These are phyloP conservation scores for Alternaria tenuissima DNA, from an alignment of 2,329 filamentous ascomycete species.

Conservation along the genomic window DNA sequence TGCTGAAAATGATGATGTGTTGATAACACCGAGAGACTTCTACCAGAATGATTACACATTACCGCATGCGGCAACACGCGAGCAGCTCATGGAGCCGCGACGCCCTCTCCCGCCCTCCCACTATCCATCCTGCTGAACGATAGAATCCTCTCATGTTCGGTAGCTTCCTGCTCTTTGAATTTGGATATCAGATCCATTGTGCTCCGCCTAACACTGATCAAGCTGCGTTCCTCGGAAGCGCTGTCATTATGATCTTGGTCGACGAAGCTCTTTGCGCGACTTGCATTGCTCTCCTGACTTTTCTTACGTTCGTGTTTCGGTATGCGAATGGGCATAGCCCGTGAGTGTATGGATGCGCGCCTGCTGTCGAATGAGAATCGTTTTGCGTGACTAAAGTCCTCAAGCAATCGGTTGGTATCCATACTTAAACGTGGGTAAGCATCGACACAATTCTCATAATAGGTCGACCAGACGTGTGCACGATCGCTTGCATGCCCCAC, in stretches of 20 bases:
- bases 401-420: slow-evolving; percentile 20
- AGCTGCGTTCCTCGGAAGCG: slow-evolving; percentile 34
- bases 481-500: slow-evolving; percentile 23
- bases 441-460: slow-evolving; percentile 47
- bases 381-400: slow-evolving; percentile 25
- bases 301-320: slow-evolving; percentile 29
- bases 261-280: slow-evolving; percentile 27
- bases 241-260: slow-evolving; percentile 23
- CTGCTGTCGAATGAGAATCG: slow-evolving; percentile 33
- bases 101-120: slow-evolving; percentile 1
- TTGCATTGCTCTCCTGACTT: slow-evolving; percentile 31
- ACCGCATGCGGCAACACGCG: not conserved
- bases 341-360: slow-evolving; percentile 23
- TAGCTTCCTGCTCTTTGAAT: slow-evolving; percentile 47
- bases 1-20: not conserved
- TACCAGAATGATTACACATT: not conserved
- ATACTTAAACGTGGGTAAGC: slow-evolving; percentile 36
- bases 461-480: slow-evolving; percentile 46
- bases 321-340: slow-evolving; percentile 20
- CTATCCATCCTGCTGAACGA: slow-evolving; percentile 29
- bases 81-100: slow-evolving; percentile 9
- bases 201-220: slow-evolving; percentile 50
- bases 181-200: slow-evolving; percentile 52
- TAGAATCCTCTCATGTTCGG: slow-evolving; percentile 44
- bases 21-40: not conserved